Conservation (phyloP, 352 stramenopile genomes). For the Thalassiosira gravida region DNA sequence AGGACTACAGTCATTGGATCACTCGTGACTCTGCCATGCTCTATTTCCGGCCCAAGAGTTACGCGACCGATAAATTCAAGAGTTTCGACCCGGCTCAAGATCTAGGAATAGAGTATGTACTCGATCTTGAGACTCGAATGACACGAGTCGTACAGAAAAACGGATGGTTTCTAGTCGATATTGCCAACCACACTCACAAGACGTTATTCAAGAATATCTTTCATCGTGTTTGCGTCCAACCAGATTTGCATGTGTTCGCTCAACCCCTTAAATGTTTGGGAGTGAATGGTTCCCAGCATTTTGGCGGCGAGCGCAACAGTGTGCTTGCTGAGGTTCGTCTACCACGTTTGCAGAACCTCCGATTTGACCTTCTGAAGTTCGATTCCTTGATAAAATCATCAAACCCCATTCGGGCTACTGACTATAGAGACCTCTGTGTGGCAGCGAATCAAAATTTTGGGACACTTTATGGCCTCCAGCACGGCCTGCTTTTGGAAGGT, state of each 20-base stretch:
- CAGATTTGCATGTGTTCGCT: conserved; percentile 28
- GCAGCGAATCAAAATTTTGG: conserved; percentile 18
- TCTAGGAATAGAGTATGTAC: neutral
- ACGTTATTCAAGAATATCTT: conserved; percentile 19
- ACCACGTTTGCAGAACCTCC: conserved; percentile 9
- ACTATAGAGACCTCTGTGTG: conserved; percentile 11
- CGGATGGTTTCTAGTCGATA: conserved; percentile 13
- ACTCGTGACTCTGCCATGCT: conserved; percentile 2
- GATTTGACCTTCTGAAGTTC: conserved; percentile 7
- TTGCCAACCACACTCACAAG: conserved; percentile 7
- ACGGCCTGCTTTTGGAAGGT: conserved; percentile 12
- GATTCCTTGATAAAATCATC: neutral
- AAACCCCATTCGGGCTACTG: conserved; percentile 11
- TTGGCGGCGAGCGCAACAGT: neutral
- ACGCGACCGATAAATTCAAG: conserved; percentile 9
- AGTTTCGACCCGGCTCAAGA: neutral
- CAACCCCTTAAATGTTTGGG: too few relatives aligned
- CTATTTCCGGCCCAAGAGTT: conserved; percentile 14
- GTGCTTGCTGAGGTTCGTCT: conserved; percentile 9
- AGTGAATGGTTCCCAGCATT: too few relatives aligned
- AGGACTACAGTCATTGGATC: conserved; percentile 25
- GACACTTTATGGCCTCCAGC: conserved; percentile 10
- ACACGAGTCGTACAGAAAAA: neutral
- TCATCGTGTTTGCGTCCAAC: conserved; percentile 1
- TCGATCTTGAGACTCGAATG: conserved; percentile 17